Percentiles rank a stretch among this genome's conserved stretches.
phyloP scores from a whole-genome alignment of 1,284 basidiomycete genomes.

The Apiotrichum sp. region DNA sequence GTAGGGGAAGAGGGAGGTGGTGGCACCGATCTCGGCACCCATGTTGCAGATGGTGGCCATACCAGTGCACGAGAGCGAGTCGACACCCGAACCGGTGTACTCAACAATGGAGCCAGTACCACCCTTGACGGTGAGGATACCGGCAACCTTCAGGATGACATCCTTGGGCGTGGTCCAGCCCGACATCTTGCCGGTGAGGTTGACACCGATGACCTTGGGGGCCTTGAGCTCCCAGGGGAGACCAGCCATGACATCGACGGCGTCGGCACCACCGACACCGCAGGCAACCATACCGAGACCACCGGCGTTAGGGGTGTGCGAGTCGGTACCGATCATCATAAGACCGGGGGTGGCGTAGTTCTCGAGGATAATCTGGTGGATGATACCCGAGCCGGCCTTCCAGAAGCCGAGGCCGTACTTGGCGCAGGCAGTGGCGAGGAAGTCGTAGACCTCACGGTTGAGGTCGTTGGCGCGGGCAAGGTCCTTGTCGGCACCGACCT shows the following conservation, averaged over 20 bases:
- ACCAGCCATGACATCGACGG: slow-evolving; percentile 96
- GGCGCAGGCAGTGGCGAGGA: slow-evolving; percentile 93
- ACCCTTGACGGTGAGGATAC: slow-evolving; percentile 89
- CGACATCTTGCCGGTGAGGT: slow-evolving; percentile 77
- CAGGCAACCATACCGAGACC: slow-evolving; percentile 97
- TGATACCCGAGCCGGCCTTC: slow-evolving; percentile 96
- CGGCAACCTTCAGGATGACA: slow-evolving; percentile 88
- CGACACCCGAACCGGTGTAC: slow-evolving; percentile 94
- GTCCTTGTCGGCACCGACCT: slow-evolving; percentile 88
- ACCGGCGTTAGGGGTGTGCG: slow-evolving; percentile 97
- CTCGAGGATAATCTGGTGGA: slow-evolving; percentile 98
- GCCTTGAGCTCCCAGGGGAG: slow-evolving; percentile 99
- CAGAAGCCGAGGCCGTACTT: slow-evolving; percentile 99
- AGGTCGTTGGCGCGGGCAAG: slow-evolving; percentile 84
- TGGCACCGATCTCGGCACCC: slow-evolving; percentile 99
- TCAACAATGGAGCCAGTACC: slow-evolving; percentile 95
- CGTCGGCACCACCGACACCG: slow-evolving; percentile 97
- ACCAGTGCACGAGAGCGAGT: slow-evolving; percentile 86
- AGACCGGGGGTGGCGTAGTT: slow-evolving; percentile 80
- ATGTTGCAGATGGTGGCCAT: slow-evolving; percentile 95
- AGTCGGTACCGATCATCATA: slow-evolving; percentile 65
- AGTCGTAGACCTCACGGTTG: slow-evolving; percentile 99
- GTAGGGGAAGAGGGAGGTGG: slow-evolving; percentile 96
- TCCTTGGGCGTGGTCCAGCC: slow-evolving; percentile 98
- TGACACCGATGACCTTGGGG: slow-evolving; percentile 82